A percentile compares a stretch with the other conserved stretches of the same genome.
phyloP scores from a whole-genome alignment of 345 rosid genomes.

The Camelina hispida region DNA sequence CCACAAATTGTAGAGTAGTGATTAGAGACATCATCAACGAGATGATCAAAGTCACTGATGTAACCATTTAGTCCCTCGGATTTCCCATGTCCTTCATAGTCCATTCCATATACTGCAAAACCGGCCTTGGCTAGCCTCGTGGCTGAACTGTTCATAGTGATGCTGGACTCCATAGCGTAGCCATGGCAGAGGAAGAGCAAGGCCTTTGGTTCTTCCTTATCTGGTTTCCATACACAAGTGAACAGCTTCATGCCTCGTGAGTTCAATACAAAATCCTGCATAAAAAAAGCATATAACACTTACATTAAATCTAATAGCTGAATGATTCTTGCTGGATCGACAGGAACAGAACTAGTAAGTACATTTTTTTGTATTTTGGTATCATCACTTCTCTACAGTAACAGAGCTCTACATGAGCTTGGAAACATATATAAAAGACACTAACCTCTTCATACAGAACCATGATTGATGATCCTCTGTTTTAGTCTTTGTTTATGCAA shows the following conservation, averaged over 20 bases:
- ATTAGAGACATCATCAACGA: slow-evolving; percentile 66
- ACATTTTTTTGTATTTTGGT: neutral
- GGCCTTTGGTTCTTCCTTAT: slow-evolving; percentile 63
- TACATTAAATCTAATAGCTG: neutral
- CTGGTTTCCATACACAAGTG: slow-evolving; percentile 81
- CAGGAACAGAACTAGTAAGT: neutral
- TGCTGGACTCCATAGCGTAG: slow-evolving; percentile 89
- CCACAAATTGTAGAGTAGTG: slow-evolving; percentile 70
- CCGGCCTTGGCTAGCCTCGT: slow-evolving; percentile 68
- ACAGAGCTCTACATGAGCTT: slow-evolving; percentile 11
- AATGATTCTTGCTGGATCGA: neutral
- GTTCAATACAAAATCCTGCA: slow-evolving; percentile 59
- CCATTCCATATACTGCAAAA: slow-evolving; percentile 78
- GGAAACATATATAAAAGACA: slow-evolving; percentile 14
- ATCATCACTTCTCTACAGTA: neutral
- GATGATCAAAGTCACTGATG: slow-evolving; percentile 54
- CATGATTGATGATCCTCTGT: slow-evolving; percentile 29
- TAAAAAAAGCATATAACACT: no score
- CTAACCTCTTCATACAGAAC: slow-evolving; percentile 41
- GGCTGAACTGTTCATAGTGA: slow-evolving; percentile 82
- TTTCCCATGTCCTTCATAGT: slow-evolving; percentile 93
- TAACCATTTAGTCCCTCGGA: slow-evolving; percentile 67
- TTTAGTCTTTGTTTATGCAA: neutral
- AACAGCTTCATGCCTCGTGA: slow-evolving; percentile 73
- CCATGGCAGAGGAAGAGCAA: slow-evolving; percentile 89